phyloP scores from a whole-genome alignment of 306 rosid species.

The Senna tora region DNA sequence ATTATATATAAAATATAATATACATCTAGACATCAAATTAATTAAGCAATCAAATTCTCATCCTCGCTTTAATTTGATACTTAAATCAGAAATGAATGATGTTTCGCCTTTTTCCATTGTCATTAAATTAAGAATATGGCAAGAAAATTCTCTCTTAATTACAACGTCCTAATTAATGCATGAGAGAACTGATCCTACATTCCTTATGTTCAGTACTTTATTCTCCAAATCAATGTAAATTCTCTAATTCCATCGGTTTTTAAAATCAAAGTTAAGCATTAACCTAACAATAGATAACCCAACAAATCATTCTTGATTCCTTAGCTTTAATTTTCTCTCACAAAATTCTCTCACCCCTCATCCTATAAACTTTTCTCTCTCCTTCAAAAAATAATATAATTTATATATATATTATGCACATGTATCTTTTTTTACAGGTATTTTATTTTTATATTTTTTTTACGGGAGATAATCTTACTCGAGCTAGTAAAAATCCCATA shows the following conservation, averaged over 20 bases:
- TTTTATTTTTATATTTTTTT: too few relatives aligned
- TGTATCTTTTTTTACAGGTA: too few relatives aligned
- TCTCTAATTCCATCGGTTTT: constrained; percentile 35
- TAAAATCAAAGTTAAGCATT: constrained; percentile 48
- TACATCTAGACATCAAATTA: not conserved
- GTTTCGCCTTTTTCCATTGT: not conserved
- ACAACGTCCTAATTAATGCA: constrained; percentile 29
- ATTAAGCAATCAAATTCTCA: not conserved
- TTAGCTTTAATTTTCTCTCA: constrained; percentile 34
- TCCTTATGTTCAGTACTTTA: constrained; percentile 58
- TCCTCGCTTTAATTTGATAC: not conserved
- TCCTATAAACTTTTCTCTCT: not conserved
- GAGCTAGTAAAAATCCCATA: too few relatives aligned
- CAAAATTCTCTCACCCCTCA: constrained; percentile 32
- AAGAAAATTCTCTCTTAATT: constrained; percentile 22
- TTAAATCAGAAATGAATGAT: not conserved
- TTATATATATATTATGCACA: too few relatives aligned
- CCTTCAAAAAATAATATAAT: constrained; percentile 5
- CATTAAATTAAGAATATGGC: constrained; percentile 25
- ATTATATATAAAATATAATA: not conserved
- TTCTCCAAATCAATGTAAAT: constrained; percentile 44
- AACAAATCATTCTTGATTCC: constrained; percentile 34
- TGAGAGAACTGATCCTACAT: constrained; percentile 56
- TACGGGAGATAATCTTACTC: too few relatives aligned
- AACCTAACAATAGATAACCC: constrained; percentile 43